These are phyloP conservation scores for Boletus huronensis DNA, from an alignment of 768 basidiomycete species.

Conservation along the genomic window DNA sequence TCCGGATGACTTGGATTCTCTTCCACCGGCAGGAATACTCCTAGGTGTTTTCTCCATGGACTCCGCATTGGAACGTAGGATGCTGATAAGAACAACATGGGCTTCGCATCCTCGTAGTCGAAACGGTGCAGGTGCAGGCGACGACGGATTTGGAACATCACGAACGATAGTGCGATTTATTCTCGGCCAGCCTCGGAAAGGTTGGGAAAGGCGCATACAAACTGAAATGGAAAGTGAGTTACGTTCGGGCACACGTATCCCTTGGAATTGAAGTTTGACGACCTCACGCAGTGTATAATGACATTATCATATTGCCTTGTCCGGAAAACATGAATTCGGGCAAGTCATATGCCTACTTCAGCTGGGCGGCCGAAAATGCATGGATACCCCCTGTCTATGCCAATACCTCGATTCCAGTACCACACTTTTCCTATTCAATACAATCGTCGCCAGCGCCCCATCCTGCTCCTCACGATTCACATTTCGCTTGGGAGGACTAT, in stretches of 20 bases:
- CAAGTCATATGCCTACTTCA: conserved; percentile 88
- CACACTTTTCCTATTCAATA: conserved; percentile 64
- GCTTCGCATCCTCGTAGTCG: conserved; percentile 79
- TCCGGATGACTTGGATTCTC: conserved; percentile 62
- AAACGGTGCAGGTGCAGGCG: conserved; percentile 66
- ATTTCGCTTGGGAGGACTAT: conserved; percentile 50
- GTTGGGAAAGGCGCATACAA: conserved; percentile 75
- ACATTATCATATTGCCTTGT: conserved; percentile 79
- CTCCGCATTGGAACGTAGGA: conserved; percentile 77
- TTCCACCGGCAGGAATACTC: conserved; percentile 83
- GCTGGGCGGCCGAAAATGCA: conserved; percentile 87
- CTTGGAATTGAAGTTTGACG: conserved; percentile 4
- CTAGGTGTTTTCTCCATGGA: conserved; percentile 91
- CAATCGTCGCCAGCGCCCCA: conserved; percentile 51
- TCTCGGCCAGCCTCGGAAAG: conserved; percentile 76
- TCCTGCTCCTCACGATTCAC: conserved; percentile 73
- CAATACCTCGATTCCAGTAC: conserved; percentile 40
- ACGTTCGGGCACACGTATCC: background rate
- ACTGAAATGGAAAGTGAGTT: conserved; percentile 88
- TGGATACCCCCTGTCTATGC: conserved; percentile 82
- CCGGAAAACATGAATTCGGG: conserved; percentile 96
- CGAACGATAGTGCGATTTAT: conserved; percentile 87
- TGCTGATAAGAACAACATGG: conserved; percentile 86
- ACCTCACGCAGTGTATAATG: conserved; percentile 65
- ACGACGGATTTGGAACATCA: conserved; percentile 71